These are phyloP conservation scores for Azolla pinnata DNA, from an alignment of 75 land plant species.

Conservation along the genomic window DNA sequence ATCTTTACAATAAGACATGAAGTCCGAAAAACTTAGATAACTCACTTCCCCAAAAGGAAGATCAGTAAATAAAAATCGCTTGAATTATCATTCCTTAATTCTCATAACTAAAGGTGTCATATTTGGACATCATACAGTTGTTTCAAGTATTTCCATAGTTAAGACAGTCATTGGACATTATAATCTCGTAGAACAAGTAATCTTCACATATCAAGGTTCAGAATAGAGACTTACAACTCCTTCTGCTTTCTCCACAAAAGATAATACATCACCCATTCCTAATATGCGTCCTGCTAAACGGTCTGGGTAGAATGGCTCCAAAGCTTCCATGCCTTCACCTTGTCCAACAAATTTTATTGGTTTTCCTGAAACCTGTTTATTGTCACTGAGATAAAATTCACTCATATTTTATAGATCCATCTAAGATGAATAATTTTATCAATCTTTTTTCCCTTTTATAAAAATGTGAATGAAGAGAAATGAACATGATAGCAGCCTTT, in stretches of 20 bases:
- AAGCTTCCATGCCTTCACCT: slow-evolving; percentile 92
- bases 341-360: slow-evolving; percentile 98
- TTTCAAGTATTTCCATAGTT: no score
- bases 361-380: slow-evolving; percentile 98
- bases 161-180: neutral
- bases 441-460: no score
- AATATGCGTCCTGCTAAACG: slow-evolving; percentile 94
- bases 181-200: no score
- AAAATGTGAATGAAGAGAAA: no score
- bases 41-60: no score
- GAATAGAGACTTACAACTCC: slow-evolving; percentile 97
- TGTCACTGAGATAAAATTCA: no score
- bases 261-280: slow-evolving; percentile 98
- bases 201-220: no score
- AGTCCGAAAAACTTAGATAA: neutral
- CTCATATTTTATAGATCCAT: no score
- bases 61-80: no score
- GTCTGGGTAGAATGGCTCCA: slow-evolving; percentile 97
- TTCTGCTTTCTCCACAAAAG: slow-evolving; percentile 98
- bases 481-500: no score
- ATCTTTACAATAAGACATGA: slow-evolving; percentile 3
- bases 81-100: no score
- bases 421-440: no score
- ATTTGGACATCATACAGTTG: neutral
- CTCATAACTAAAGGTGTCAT: neutral